Base-by-base conservation (phyloP, 148 eudicot genomes). In the Vaccinium vitisidaea region DNA sequence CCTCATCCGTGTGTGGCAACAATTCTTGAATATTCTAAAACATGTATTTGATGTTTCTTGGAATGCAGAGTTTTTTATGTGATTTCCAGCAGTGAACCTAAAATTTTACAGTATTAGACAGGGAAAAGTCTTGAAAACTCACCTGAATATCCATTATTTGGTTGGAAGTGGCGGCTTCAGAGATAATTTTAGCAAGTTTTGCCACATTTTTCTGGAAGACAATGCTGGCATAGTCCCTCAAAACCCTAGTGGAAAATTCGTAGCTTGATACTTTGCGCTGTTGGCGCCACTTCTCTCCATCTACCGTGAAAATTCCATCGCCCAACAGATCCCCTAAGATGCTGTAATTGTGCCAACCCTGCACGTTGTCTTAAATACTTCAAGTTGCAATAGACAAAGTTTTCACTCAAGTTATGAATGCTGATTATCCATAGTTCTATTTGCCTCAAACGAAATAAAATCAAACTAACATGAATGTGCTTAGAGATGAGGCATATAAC, bases 301-400 rank as follows among this genome's bases (percentile, higher is more conserved):
- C 98, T 48, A 94, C 98, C 1, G 93, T 54, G 78, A 94, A 93
- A 70, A 94, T 94, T 55, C 98, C 95, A 83, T 94, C 95, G 11
- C 98, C 98, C 39, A 94, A 88, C 32, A 94, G 88, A 86, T 88
- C 92, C 5, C 80, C 91, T 39, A 93, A 77, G 54, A 84, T 88
- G 63, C 32, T 77, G 63, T 92, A 88, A 85, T 79, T 89, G 59
- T 92, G 70, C 82, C 30, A 61, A 48, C 98, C 98, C 95, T 94
- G 91, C 81, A 88, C 80, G 39, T 74, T 58, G 63, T 50, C 46
- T 59, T 21, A 61, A 52, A 65, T 56, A 58, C 19, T 77, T 75
- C 27, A 65, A 71, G 10, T 80, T 54, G 43, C 75, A 75, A 58
- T 43, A 25, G 12, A 8, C 74, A 56, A 65, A 13, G 76, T 69